phyloP scores from a whole-genome alignment of 495 filamentous ascomycete species.

The Rostrohypoxylon terebratum region DNA sequence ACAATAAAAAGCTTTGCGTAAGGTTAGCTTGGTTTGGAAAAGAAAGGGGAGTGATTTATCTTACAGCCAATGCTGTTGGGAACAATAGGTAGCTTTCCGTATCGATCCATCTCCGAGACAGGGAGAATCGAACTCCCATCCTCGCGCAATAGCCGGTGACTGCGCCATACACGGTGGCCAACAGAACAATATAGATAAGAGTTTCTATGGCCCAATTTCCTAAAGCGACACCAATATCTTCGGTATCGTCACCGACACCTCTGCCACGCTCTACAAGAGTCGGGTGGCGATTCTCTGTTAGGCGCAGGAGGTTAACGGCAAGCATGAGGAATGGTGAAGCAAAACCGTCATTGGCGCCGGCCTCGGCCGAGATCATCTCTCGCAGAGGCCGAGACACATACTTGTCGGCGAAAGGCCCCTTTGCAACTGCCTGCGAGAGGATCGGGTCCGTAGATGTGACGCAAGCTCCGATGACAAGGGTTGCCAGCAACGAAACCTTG shows the following conservation, averaged over 20 bases:
- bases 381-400: conserved; percentile 67
- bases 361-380: conserved; percentile 72
- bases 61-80: conserved; percentile 82
- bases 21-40: conserved; percentile 2
- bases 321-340: conserved; percentile 71
- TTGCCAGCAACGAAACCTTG: conserved; percentile 59
- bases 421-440: conserved; percentile 70
- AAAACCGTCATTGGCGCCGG: conserved; percentile 71
- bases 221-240: conserved; percentile 74
- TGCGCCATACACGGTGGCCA: conserved; percentile 78
- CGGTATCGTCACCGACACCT: conserved; percentile 59
- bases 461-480: conserved; percentile 70
- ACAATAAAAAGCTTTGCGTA: conserved; percentile 69
- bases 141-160: conserved; percentile 73
- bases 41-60: neutral
- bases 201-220: conserved; percentile 85
- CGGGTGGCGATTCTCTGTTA: conserved; percentile 57
- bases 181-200: conserved; percentile 78
- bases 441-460: conserved; percentile 72
- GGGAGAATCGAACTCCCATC: conserved; percentile 67
- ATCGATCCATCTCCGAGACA: conserved; percentile 79
- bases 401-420: conserved; percentile 71
- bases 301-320: conserved; percentile 65
- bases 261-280: conserved; percentile 64
- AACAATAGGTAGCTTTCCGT: conserved; percentile 87